Base-by-base conservation (phyloP, 2,329 filamentous ascomycete genomes). In the Talaromyces sp. region DNA sequence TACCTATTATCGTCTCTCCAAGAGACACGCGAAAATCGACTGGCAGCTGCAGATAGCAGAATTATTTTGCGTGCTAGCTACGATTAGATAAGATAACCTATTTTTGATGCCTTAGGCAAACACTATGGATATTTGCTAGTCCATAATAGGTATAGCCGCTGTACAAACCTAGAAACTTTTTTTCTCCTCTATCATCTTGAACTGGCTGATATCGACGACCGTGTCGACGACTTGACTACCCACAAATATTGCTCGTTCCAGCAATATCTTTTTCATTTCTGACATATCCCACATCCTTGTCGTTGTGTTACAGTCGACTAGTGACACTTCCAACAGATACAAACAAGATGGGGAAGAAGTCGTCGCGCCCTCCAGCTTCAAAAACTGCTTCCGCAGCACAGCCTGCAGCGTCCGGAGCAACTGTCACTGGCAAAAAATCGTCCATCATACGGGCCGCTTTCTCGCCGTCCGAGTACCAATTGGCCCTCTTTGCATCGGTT, bases 401-500 rank as follows among this genome's bases (percentile, higher is more conserved):
- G 68, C 75, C 76, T 54, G 73, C 77, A 43, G 73, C 74, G 15
- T 73, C 75, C 17, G 72, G 76, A 49, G 68, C 75, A 49, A 76
- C 78, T 57, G 71, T 75, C 63, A 70, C 73, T n/a, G 73, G 73
- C 61, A 79, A 73, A 68, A 80, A 79, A 70, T 82, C 81, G 37
- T 82, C 82, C 5, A 79, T 83, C n/a, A 68, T 83, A 61, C 79
- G 77, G 68, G 81, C 82, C 19, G 78, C 81, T 15, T 85, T 84
- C 71, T 79, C 82, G 4, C 83, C 83, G 2, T 82, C 81, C 7
- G 77, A 79, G 64, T 82, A 81, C 59, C 82, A 83, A 75, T 77
- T 84, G 71, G 77, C 81, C 13, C 77, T 84, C 43, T 85, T 84
- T 72, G 83, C 83, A 22, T 85, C 83, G 17, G 80, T 84, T 63